phyloP scores from a whole-genome alignment of 2,329 filamentous ascomycete genomes.

The Fusarium sp. region DNA sequence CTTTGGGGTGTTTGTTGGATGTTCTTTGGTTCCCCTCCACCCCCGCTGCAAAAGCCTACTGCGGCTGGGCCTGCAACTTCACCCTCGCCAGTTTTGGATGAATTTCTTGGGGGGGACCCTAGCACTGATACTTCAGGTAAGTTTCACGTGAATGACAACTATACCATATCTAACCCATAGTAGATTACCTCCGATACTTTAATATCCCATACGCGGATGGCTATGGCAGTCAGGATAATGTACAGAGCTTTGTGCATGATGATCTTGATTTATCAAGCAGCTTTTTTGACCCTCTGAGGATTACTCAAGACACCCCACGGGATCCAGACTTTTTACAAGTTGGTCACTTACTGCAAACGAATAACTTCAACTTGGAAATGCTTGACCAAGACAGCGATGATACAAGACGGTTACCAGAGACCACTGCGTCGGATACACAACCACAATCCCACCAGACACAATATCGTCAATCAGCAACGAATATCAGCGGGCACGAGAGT shows the following conservation, averaged over 20 bases:
- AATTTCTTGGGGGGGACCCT: rapidly evolving
- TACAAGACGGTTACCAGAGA: background rate
- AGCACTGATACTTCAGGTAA: background rate
- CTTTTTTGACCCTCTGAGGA: background rate
- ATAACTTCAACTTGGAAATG: background rate
- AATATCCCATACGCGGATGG: background rate
- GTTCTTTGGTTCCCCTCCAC: background rate
- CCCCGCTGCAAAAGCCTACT: background rate
- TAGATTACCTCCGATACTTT: background rate
- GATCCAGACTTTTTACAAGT: background rate
- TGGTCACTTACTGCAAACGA: background rate
- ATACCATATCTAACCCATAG: background rate
- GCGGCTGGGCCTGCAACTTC: background rate
- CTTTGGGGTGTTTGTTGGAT: conserved; percentile 1
- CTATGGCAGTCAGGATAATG: background rate
- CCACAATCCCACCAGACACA: too few relatives aligned
- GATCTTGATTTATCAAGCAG: background rate
- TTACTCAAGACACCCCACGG: background rate
- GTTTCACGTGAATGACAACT: background rate
- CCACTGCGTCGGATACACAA: background rate
- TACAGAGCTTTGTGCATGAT: background rate
- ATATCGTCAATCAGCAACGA: background rate
- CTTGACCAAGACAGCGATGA: background rate
- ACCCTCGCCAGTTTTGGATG: background rate
- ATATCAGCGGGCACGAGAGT: background rate